Evolutionary conservation across 805 yeast genomes (phyloP), one percentile per base, ranked within the genome.

Genomic region (Kodamaea fukazawae): DNA sequence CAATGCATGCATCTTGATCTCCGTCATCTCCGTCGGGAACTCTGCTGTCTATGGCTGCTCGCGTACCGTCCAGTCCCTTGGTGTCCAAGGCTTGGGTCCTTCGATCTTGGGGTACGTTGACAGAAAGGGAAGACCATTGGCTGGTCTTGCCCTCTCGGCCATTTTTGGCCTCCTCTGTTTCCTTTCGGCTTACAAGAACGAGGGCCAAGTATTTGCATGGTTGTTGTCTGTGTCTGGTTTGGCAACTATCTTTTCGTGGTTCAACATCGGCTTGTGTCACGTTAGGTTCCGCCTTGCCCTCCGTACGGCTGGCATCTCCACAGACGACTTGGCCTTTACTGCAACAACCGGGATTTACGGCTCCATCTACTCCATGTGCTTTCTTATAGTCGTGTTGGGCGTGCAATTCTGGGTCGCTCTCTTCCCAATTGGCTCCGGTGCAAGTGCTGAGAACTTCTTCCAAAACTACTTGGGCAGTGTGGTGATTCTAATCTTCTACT

Each of bases 221-320:
- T 48, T 64, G 26, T 54, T 64, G 44, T 58, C 64, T 13, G 46
- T 63, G 22, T 53, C 61, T 8, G 69, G 68, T n/a, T 47, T 64
- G 29, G 62, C 68, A 0, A 61, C 68, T 14, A 44, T 63, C 13
- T 62, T 64, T 46, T 55, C 63, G 18, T 64, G 68, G 68, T 60
- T 61, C 41, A 57, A 61, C 39, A 56, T 63, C 35, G 50, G 57
- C 13, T 54, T 55, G n/a, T 54, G 63, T n/a, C 67, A 57, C 38
- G 44, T 61, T 25, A 45, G 68, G 40, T 63, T 61, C 40, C 56
- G 70, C 48, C 38, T 51, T 46, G 69, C 62, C 1, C 44, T 62
- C 50, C 51, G 45, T 25, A 42, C 42, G 7, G 70, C 64, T 44
- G 43, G 45, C 25, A 41, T 57, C 29, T 33, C 45, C 14, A 47